Conservation (phyloP, 306 rosid genomes). For the Rosa rugosa region DNA sequence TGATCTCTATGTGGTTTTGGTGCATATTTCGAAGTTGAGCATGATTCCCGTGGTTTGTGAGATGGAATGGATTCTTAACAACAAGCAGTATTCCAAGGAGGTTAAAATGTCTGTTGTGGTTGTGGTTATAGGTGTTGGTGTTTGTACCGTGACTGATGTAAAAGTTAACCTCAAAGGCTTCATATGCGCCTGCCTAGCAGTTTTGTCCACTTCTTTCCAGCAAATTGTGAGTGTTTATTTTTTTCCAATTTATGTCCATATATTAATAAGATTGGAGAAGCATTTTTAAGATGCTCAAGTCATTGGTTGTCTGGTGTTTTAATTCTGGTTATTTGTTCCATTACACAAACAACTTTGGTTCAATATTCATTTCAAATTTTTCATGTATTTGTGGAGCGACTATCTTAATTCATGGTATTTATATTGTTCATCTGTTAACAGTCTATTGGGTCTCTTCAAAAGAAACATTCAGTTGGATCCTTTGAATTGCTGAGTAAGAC, state of each 20-base stretch:
- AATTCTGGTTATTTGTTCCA: background rate
- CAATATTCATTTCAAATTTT: background rate
- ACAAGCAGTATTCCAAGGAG: conserved; percentile 72
- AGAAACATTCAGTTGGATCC: conserved; percentile 94
- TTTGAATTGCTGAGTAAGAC: conserved; percentile 95
- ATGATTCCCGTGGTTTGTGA: conserved; percentile 98
- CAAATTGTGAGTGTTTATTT: conserved; percentile 71
- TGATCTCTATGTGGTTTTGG: background rate
- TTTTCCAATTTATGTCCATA: background rate
- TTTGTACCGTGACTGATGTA: conserved; percentile 91
- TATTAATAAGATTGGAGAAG: background rate
- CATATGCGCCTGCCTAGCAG: conserved; percentile 66
- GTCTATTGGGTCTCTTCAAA: conserved; percentile 91
- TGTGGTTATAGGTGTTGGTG: conserved; percentile 87
- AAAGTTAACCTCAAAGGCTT: conserved; percentile 86
- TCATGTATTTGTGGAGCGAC: conserved; percentile 9
- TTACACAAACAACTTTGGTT: background rate
- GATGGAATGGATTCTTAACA: conserved; percentile 92
- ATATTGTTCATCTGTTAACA: conserved; percentile 37
- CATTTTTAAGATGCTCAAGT: background rate
- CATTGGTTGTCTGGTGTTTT: background rate
- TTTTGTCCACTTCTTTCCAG: conserved; percentile 84
- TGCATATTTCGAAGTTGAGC: conserved; percentile 87
- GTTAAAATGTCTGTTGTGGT: conserved; percentile 74
- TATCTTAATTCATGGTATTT: conserved; percentile 8